Evolutionary conservation across 2,329 filamentous ascomycete genomes (phyloP).

Genomic region (Aspergillus nomiae): DNA sequence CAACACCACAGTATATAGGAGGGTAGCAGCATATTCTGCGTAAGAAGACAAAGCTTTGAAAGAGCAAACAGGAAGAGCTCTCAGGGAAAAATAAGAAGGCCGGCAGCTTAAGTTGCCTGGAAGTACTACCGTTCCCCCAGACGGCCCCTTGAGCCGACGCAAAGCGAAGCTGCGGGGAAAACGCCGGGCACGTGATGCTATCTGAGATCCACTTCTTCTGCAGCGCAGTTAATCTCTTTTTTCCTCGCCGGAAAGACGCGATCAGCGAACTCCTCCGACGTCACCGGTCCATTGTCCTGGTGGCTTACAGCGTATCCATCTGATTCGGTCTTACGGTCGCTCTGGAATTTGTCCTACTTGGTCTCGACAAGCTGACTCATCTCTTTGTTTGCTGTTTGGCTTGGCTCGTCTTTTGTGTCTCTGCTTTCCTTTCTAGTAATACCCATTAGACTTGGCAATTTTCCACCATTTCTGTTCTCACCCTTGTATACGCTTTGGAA

Average conservation of each 20-base stretch:
- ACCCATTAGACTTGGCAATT: neutral
- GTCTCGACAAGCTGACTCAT: neutral
- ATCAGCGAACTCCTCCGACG: slow-evolving; percentile 4
- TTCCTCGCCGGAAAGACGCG: slow-evolving; percentile 6
- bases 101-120: slow-evolving; percentile 12
- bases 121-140: neutral
- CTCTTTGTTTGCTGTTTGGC: neutral
- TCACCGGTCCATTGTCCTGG: neutral
- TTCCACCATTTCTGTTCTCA: neutral
- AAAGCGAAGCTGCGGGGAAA: slow-evolving; percentile 43
- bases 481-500: neutral
- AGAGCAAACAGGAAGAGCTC: neutral
- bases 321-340: neutral
- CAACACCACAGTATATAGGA: slow-evolving; percentile 12
- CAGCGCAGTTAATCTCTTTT: slow-evolving; percentile 3
- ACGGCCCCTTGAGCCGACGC: slow-evolving; percentile 34
- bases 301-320: neutral
- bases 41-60: neutral
- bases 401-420: neutral
- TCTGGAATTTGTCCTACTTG: neutral
- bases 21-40: slow-evolving; percentile 14
- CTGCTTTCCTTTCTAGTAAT: neutral
- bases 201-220: slow-evolving; percentile 1
- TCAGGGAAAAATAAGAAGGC: slow-evolving; percentile 1
- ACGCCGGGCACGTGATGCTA: slow-evolving; percentile 25